phyloP scores from a whole-genome alignment of 768 basidiomycete genomes.

The Collybia sordida region DNA sequence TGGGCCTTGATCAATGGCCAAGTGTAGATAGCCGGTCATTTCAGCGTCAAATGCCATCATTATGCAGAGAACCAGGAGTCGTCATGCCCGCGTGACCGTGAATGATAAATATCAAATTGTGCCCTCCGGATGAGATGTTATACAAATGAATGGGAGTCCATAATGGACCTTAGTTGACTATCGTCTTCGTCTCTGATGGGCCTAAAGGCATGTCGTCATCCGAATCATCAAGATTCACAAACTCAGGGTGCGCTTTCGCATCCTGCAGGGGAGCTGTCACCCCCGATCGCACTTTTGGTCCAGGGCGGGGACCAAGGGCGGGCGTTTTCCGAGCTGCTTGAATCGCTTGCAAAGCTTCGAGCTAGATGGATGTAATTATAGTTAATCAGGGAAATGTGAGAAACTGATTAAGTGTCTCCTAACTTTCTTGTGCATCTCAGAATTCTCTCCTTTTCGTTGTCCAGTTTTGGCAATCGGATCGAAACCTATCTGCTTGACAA shows the following conservation, averaged over 20 bases:
- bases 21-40: no score
- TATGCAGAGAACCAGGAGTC: no score
- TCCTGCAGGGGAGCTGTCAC: constrained; percentile 35
- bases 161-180: neutral
- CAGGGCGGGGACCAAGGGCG: constrained; percentile 61
- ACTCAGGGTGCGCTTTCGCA: neutral
- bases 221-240: constrained; percentile 21
- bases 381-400: neutral
- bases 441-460: constrained; percentile 33
- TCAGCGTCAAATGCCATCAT: no score
- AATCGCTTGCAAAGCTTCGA: constrained; percentile 54
- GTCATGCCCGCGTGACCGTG: no score
- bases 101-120: no score
- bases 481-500: constrained; percentile 76
- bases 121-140: no score
- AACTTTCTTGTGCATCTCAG: constrained; percentile 60
- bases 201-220: constrained; percentile 26
- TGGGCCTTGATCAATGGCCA: no score
- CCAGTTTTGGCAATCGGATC: constrained; percentile 68
- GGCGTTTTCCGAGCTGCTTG: constrained; percentile 53
- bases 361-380: constrained; percentile 31
- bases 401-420: constrained; percentile 5
- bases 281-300: constrained; percentile 62
- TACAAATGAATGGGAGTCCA: neutral
- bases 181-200: neutral